Evolutionary conservation across 176 grass and related monocot species (phyloP).

Genomic region (Cocos nucifera): DNA sequence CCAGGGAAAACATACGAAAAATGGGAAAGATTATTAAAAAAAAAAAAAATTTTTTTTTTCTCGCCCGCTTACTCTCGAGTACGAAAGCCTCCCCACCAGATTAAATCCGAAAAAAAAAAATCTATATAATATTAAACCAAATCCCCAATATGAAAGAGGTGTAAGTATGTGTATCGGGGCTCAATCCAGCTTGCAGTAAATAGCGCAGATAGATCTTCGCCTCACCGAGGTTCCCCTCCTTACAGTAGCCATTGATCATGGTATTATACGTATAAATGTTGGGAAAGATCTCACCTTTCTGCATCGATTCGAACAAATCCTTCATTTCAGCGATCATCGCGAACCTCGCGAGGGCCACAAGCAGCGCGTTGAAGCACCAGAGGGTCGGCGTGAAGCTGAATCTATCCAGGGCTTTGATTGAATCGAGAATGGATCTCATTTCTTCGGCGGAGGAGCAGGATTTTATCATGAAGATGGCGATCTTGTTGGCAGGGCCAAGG

Average conservation of each 20-base stretch:
- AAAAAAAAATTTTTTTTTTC: no score
- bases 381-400: slow-evolving; percentile 36
- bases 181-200: slow-evolving; percentile 38
- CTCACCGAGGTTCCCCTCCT: slow-evolving; percentile 43
- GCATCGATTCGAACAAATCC: slow-evolving; percentile 42
- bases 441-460: slow-evolving; percentile 36
- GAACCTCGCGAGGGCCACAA: slow-evolving; percentile 57
- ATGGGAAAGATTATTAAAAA: no score
- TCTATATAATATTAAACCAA: no score
- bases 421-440: slow-evolving; percentile 23
- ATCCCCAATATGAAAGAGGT: no score
- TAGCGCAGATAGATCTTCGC: slow-evolving; percentile 58
- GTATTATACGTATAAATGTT: slow-evolving; percentile 67
- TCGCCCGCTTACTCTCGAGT: no score
- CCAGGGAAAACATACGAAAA: no score
- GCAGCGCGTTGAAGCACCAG: slow-evolving; percentile 50
- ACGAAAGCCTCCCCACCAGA: no score
- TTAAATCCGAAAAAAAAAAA: no score
- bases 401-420: slow-evolving; percentile 44
- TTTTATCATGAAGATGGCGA: slow-evolving; percentile 58
- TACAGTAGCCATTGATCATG: slow-evolving; percentile 77
- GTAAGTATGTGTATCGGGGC: no score
- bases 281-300: slow-evolving; percentile 44
- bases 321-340: slow-evolving; percentile 62
- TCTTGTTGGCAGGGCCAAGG: slow-evolving; percentile 34